phyloP scores from a whole-genome alignment of 2,329 filamentous ascomycete genomes.

The Pseudogymnoascus pannorum region DNA sequence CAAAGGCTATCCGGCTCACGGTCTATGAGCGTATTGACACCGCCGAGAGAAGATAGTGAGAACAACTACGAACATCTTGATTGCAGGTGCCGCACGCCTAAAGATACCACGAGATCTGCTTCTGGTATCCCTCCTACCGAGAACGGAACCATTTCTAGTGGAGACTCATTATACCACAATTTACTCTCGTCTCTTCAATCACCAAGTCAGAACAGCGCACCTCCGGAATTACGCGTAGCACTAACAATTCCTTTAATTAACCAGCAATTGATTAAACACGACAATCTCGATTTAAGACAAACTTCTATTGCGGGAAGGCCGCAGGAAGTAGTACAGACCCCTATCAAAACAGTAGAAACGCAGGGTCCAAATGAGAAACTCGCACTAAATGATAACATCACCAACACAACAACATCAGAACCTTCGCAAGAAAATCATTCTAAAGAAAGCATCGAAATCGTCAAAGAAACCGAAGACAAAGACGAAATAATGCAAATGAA shows the following conservation, averaged over 20 bases:
- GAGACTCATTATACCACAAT: not conserved
- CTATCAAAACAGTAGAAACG: not conserved
- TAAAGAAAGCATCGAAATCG: not conserved
- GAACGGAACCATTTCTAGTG: not conserved
- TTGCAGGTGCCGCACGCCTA: not conserved
- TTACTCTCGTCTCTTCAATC: not conserved
- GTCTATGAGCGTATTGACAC: slow-evolving; percentile 17
- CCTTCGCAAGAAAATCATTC: not conserved
- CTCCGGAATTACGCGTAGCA: not conserved
- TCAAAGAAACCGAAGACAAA: not conserved
- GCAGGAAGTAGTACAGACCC: not conserved
- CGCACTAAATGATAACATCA: not conserved
- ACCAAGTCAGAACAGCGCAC: not conserved
- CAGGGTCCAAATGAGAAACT: not conserved
- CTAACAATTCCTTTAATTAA: not conserved
- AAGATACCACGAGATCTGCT: not conserved
- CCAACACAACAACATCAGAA: not conserved
- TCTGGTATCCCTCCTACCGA: not conserved
- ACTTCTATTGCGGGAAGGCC: not conserved
- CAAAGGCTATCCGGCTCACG: slow-evolving; percentile 18
- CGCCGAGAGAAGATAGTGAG: not conserved
- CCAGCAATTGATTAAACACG: not conserved
- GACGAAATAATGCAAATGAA: not conserved
- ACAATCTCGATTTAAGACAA: not conserved
- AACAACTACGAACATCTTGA: not conserved